Evolutionary conservation across 148 eudicot species (phyloP), one percentile per base, ranked within the genome.

Genomic region (Linanthus parryae): DNA sequence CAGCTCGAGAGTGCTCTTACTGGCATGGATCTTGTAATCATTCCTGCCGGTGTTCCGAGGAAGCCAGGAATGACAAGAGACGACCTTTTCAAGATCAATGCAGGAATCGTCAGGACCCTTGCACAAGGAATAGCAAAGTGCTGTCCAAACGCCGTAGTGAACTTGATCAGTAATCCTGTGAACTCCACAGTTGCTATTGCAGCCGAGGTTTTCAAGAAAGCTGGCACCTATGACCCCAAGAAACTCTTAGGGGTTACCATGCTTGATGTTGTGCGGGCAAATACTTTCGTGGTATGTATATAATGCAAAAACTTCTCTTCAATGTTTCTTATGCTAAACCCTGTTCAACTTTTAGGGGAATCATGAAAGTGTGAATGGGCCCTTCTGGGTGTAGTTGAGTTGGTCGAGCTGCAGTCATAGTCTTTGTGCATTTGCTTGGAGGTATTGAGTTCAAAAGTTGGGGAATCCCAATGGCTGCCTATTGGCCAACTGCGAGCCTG

Each of bases 1-100:
- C 91, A 88, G 62, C 77, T 92, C 8, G 99, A 84, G 48, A 75
- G 44, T 50, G 96, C 99, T 16, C 77, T 92, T 23, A 71, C 70
- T 19, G 99, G 99, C 19, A 84, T 88, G 90, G 96, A 92, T 62
- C 79, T 94, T 34, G 81, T 94, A 36, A 69, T 94, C 52, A 84
- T 94, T 24, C 99, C 99, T 26, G 99, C 99, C 15, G 99, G 99
- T 35, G 88, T 94, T 43, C 99, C 99, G 15, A 82, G 96, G 59
- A 94, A 94, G 66, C 99, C 99, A 0, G 99, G 99, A 48, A 94
- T 94, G 99, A 94, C 99, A 6, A 73, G 99, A 43, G 99, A 94
- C 55, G 99, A 94, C 60, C 77, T 94, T 39, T 94, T 88, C 82
- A 94, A 94, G 12, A 94, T 94, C 56, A 94, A 94, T 73, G 99